Percentiles rank a stretch among this genome's conserved stretches.
phyloP scores from a whole-genome alignment of 768 basidiomycete species.

The Russula compacta region DNA sequence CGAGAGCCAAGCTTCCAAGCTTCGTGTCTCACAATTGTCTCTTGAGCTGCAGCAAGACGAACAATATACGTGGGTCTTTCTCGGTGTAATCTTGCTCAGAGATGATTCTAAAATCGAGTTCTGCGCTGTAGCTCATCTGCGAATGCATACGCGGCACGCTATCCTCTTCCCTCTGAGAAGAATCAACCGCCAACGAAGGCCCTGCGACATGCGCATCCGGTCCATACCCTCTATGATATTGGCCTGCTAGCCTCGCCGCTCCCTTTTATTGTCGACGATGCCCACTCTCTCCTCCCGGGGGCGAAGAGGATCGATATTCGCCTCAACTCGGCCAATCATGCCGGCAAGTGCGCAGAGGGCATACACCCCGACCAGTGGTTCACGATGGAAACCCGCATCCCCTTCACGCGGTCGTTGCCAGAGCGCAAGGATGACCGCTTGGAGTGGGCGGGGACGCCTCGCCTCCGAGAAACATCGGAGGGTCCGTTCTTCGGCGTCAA shows the following conservation, averaged over 20 bases:
- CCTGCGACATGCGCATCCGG: slow-evolving; percentile 45
- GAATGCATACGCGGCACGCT: slow-evolving; percentile 34
- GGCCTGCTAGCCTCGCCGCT: slow-evolving; percentile 32
- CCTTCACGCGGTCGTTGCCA: slow-evolving; percentile 31
- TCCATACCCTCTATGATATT: slow-evolving; percentile 39
- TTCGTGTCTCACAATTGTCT: slow-evolving; percentile 49
- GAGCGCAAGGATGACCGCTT: not conserved
- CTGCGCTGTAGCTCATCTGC: slow-evolving; percentile 27
- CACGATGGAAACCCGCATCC: slow-evolving; percentile 47
- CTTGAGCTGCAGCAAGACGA: slow-evolving; percentile 58
- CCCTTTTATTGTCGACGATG: slow-evolving; percentile 31
- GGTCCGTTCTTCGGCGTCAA: slow-evolving; percentile 8
- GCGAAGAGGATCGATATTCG: slow-evolving; percentile 38
- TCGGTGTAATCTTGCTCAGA: not conserved
- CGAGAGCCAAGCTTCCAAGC: slow-evolving; percentile 39
- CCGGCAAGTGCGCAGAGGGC: slow-evolving; percentile 36
- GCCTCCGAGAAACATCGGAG: slow-evolving; percentile 9
- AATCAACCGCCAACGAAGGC: slow-evolving; percentile 58
- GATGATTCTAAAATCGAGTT: not conserved
- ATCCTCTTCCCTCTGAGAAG: slow-evolving; percentile 44
- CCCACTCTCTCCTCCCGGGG: slow-evolving; percentile 41
- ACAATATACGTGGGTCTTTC: slow-evolving; percentile 45
- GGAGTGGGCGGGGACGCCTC: slow-evolving; percentile 10
- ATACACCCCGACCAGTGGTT: slow-evolving; percentile 38
- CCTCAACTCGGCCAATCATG: slow-evolving; percentile 41